These are phyloP conservation scores for Rhodotorula babjevae DNA, from an alignment of 768 basidiomycete genomes.

Conservation along the genomic window DNA sequence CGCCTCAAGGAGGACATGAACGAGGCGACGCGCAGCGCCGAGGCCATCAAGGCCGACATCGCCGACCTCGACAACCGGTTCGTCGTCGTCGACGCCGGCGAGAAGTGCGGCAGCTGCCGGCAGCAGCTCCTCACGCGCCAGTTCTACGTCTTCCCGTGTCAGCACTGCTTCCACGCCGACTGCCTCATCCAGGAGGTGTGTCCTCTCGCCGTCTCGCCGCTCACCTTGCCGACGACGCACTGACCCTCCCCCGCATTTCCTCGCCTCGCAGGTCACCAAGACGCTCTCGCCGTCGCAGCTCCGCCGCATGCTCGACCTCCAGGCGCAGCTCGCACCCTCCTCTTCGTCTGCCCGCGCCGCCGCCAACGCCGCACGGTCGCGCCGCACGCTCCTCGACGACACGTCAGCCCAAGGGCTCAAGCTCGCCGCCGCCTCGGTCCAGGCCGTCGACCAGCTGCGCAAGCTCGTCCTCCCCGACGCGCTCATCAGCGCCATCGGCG, in stretches of 20 bases:
- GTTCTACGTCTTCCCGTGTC: constrained; percentile 98
- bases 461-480: constrained; percentile 93
- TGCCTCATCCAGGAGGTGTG: constrained; percentile 89
- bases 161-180: constrained; percentile 95
- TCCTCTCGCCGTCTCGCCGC: constrained; percentile 24
- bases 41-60: constrained; percentile 89
- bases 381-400: constrained; percentile 20
- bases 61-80: constrained; percentile 77
- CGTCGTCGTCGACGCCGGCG: constrained; percentile 80
- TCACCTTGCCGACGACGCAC: not conserved
- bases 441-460: constrained; percentile 63
- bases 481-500: constrained; percentile 72
- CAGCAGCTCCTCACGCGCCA: constrained; percentile 74
- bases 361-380: not conserved
- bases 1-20: constrained; percentile 89
- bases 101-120: constrained; percentile 77
- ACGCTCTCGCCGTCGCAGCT: constrained; percentile 75
- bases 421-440: constrained; percentile 41
- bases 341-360: not conserved
- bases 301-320: constrained; percentile 77
- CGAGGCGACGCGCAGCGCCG: constrained; percentile 84
- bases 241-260: too few relatives aligned
- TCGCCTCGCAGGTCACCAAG: constrained; percentile 68
- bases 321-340: constrained; percentile 68
- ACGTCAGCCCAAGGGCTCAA: constrained; percentile 36